Base-by-base conservation (phyloP, 495 filamentous ascomycete genomes). In the Neurospora sp. region DNA sequence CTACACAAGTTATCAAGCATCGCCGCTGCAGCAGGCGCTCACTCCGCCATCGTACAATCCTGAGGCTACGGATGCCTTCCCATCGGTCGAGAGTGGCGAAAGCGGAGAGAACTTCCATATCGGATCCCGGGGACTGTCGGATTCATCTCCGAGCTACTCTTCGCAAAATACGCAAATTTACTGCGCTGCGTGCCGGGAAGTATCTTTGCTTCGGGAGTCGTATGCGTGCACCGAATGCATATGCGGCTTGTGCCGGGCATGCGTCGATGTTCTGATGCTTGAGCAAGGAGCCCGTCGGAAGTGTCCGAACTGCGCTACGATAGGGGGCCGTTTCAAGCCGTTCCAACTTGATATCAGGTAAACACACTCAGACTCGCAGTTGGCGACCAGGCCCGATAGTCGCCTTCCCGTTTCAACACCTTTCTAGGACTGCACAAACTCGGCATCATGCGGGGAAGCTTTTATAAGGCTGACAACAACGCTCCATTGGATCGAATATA, bases 221-320 rank as follows among this genome's bases (percentile, higher is more conserved):
- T 97, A 92, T 78, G 94, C 94, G 14, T 97, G 94, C 81, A 97
- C 94, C 0, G 94, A 97, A 78, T 97, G 94, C 79, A 97, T 97
- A 69, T 96, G 93, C 78, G 94, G 94, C 3, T 86, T 97, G 68
- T 97, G 94, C 77, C 90, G 88, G 70, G 91, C 92, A 53, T 97
- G 94, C 73, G 93, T 97, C 20, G 89, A 92, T 74, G 89, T 92
- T 74, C 87, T 96, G 71, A 91, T 93, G 82, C 82, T 83, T 68
- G 87, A 89, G 77, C 87, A 88, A 78, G 86, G 87, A 10, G 85
- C 86, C 9, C 83, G 86, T 37, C 84, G 88, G 72, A 89, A 88
- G 73, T 92, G 90, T 79, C 90, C 90, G 22, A 80, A 87, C 39
- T 92, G 90, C 73, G 87, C 87, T 27, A 90, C 89, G 12, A 87